These are phyloP conservation scores for Ophiognomonia clavigignenti-juglandacearum DNA, from an alignment of 2,329 filamentous ascomycete genomes.

Conservation along the genomic window DNA sequence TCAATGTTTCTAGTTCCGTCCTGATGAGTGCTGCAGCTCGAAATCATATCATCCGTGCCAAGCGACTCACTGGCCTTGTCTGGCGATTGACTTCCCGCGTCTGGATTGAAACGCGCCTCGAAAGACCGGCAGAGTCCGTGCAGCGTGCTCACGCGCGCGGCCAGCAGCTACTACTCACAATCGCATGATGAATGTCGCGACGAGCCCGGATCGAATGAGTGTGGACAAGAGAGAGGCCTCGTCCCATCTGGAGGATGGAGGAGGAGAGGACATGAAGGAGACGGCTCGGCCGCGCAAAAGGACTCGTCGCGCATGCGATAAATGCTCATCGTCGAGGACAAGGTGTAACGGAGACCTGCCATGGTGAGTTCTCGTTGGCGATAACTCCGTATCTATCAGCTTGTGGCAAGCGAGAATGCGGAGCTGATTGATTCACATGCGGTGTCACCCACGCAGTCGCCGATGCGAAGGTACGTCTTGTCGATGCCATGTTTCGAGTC, in stretches of 20 bases:
- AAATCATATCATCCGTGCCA: no score
- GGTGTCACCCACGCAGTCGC: conserved; percentile 22
- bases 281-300: conserved; percentile 20
- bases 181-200: neutral
- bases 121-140: no score
- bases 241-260: neutral
- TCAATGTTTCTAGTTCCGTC: no score
- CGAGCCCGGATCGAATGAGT: conserved; percentile 1
- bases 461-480: conserved; percentile 30
- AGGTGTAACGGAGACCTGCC: conserved; percentile 36
- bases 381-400: no score
- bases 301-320: conserved; percentile 29
- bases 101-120: no score
- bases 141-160: no score
- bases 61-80: no score
- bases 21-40: no score
- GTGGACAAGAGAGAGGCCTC: conserved; percentile 5
- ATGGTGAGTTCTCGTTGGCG: conserved; percentile 27
- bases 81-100: no score
- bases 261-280: conserved; percentile 27
- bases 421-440: neutral
- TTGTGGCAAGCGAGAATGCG: no score
- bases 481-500: neutral
- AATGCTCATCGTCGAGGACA: conserved; percentile 34
- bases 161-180: no score